Evolutionary conservation across 2,329 filamentous ascomycete species (phyloP).

Genomic region (Monosporascus sp.): DNA sequence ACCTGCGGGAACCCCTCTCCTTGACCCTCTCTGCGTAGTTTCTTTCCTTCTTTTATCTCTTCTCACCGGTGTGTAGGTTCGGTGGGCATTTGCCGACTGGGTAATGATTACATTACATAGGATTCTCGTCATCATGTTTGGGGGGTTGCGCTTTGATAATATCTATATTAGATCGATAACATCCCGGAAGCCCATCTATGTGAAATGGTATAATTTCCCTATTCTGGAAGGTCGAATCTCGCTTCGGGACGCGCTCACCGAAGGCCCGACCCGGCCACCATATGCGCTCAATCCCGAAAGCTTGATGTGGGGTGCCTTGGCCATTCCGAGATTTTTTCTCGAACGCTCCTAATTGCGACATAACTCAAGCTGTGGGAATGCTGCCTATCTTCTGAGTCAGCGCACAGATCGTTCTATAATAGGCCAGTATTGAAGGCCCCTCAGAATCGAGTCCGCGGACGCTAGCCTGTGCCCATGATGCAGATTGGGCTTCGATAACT

Average conservation of each 20-base stretch:
- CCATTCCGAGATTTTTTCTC: too few species aligned
- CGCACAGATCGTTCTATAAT: too few species aligned
- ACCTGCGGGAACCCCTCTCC: background rate
- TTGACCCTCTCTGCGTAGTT: background rate
- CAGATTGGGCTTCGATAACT: too few species aligned
- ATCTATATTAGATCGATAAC: constrained; percentile 3
- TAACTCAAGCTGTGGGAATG: too few species aligned
- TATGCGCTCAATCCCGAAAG: background rate
- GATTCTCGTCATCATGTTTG: constrained; percentile 11
- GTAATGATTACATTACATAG: constrained; percentile 11
- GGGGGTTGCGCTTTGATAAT: constrained; percentile 14
- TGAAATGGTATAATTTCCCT: constrained; percentile 10
- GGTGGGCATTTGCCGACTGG: constrained; percentile 3
- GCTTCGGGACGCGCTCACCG: constrained; percentile 19
- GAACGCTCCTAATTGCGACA: too few species aligned
- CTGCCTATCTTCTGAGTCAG: too few species aligned
- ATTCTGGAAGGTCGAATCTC: constrained; percentile 20
- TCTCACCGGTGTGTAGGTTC: background rate
- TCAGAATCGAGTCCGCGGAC: too few species aligned
- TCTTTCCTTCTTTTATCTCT: background rate
- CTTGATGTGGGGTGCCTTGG: too few species aligned
- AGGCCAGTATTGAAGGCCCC: too few species aligned
- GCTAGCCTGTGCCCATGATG: too few species aligned
- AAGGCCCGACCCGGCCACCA: constrained; percentile 14
- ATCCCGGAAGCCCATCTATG: constrained; percentile 4